These are phyloP conservation scores for Lactarius hatsudake DNA, from an alignment of 768 basidiomycete species.

Conservation along the genomic window DNA sequence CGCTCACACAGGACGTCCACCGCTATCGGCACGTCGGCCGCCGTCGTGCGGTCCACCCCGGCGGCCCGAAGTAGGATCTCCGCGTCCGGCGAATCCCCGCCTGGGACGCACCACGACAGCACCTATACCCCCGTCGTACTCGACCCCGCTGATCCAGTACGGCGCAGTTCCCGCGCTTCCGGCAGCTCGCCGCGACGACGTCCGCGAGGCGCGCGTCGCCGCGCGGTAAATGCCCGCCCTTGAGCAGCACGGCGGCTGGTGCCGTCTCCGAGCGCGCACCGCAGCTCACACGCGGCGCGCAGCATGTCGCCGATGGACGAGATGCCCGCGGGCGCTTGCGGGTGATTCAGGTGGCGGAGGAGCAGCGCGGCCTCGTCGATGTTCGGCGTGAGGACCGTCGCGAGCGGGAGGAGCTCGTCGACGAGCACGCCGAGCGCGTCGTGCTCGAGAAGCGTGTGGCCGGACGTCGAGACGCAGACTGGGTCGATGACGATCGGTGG, in stretches of 20 bases:
- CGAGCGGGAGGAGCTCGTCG: slow-evolving; percentile 64
- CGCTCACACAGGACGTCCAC: slow-evolving; percentile 60
- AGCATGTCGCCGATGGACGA: slow-evolving; percentile 58
- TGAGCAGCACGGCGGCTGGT: slow-evolving; percentile 71
- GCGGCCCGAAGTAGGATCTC: slow-evolving; percentile 50
- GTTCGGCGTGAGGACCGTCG: slow-evolving; percentile 81
- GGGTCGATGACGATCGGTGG: slow-evolving; percentile 80
- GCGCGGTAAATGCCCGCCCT: slow-evolving; percentile 74
- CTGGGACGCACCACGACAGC: slow-evolving; percentile 30
- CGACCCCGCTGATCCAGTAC: not conserved
- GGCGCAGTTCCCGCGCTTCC: not conserved
- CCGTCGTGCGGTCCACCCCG: slow-evolving; percentile 8
- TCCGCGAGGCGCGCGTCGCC: slow-evolving; percentile 41
- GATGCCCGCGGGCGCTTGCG: slow-evolving; percentile 34
- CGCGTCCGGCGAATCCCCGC: slow-evolving; percentile 46
- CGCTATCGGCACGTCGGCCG: slow-evolving; percentile 40
- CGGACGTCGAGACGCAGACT: slow-evolving; percentile 88
- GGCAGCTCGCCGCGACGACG: slow-evolving; percentile 31
- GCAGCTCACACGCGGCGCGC: slow-evolving; percentile 47
- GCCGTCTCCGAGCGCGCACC: slow-evolving; percentile 40
- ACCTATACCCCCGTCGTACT: not conserved
- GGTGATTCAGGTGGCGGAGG: slow-evolving; percentile 39
- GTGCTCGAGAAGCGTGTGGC: slow-evolving; percentile 69
- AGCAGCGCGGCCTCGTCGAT: slow-evolving; percentile 75
- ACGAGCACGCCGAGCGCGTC: slow-evolving; percentile 62